These are phyloP conservation scores for Kwoniella mangroviensis DNA, from an alignment of 768 basidiomycete genomes.

Conservation along the genomic window DNA sequence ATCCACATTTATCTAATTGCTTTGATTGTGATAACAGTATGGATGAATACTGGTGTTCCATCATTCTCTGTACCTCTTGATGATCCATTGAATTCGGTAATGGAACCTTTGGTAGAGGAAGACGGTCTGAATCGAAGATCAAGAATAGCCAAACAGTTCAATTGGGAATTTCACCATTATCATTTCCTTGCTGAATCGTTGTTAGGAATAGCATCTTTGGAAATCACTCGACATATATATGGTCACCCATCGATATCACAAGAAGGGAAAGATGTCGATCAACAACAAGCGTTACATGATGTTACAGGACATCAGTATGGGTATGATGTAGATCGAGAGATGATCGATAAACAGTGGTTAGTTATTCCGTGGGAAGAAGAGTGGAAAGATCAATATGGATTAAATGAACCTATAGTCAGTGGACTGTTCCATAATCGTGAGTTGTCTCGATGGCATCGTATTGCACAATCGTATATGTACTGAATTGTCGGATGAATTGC, in stretches of 20 bases:
- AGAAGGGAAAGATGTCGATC: neutral
- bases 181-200: conserved; percentile 18
- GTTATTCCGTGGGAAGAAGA: conserved; percentile 12
- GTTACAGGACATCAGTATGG: conserved; percentile 47
- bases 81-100: no score
- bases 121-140: no score
- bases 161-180: conserved; percentile 17
- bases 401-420: conserved; percentile 31
- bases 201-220: conserved; percentile 13
- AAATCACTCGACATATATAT: no score
- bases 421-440: conserved; percentile 23
- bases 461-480: neutral
- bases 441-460: neutral
- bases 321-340: neutral
- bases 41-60: neutral
- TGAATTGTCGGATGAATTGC: neutral
- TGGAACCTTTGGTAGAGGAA: no score
- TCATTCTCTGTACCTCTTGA: neutral
- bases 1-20: no score
- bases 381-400: conserved; percentile 28
- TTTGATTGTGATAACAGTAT: neutral
- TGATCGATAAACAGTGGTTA: conserved; percentile 1
- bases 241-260: neutral
- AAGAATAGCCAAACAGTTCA: neutral
- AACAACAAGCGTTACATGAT: neutral